Conservation (phyloP, 768 basidiomycete species). For the Gelatoporia subvermispora region DNA sequence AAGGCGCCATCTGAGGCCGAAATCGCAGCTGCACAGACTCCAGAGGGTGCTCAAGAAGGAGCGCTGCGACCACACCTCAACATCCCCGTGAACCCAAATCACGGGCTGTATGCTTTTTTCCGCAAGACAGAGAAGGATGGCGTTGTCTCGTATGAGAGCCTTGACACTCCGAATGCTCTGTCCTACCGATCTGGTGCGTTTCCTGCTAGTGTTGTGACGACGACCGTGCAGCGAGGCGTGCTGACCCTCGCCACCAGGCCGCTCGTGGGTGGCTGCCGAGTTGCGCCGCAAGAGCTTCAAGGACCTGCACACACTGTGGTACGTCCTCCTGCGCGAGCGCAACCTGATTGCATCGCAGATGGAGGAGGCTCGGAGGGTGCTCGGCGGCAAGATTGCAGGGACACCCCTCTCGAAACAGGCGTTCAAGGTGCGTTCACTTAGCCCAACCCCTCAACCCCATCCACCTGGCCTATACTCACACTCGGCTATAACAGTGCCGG, state of each 20-base stretch:
- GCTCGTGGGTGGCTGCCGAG: constrained; percentile 84
- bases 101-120: constrained; percentile 79
- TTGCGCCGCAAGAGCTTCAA: constrained; percentile 87
- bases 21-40: background rate
- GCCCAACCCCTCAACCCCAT: no score
- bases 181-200: constrained; percentile 32
- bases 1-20: background rate
- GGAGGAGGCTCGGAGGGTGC: constrained; percentile 65
- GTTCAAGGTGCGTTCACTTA: constrained; percentile 13
- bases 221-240: constrained; percentile 8
- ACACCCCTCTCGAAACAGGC: background rate
- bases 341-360: constrained; percentile 88
- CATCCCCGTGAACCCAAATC: constrained; percentile 47
- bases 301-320: constrained; percentile 95
- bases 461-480: background rate
- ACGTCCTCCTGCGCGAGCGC: constrained; percentile 79
- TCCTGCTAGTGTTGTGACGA: background rate
- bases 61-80: constrained; percentile 39
- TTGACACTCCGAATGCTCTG: constrained; percentile 29
- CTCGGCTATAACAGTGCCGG: constrained; percentile 51
- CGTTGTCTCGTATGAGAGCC: constrained; percentile 47
- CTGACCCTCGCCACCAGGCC: constrained; percentile 43
- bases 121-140: constrained; percentile 50
- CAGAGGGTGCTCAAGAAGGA: constrained; percentile 12
- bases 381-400: background rate